These are phyloP conservation scores for Eucalyptus polyanthemos DNA, from an alignment of 345 rosid genomes.

Conservation along the genomic window DNA sequence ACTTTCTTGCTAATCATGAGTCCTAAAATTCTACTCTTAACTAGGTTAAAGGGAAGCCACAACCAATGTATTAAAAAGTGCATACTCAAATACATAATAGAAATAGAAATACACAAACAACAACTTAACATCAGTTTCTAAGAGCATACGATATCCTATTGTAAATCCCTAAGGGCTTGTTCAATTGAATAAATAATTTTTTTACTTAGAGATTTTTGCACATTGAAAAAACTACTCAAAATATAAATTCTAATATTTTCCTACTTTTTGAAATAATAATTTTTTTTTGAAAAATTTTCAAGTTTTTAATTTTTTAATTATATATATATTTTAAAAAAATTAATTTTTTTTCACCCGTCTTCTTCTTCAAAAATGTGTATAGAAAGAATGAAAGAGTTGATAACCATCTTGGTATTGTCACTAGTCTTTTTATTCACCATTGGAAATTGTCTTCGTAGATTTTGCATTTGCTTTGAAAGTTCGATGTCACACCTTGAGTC, in stretches of 20 bases:
- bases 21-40: background rate
- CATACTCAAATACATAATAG: background rate
- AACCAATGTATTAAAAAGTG: background rate
- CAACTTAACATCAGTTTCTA: background rate
- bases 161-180: background rate
- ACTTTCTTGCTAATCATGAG: background rate
- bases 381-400: too few relatives aligned
- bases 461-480: too few relatives aligned
- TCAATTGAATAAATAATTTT: background rate
- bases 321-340: too few relatives aligned
- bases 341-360: too few relatives aligned
- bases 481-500: rapidly evolving
- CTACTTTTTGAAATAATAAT: too few relatives aligned
- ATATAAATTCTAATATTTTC: too few relatives aligned
- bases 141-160: background rate
- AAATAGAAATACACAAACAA: too few relatives aligned
- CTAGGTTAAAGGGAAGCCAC: background rate
- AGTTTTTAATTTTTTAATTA: too few relatives aligned
- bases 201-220: background rate
- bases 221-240: too few relatives aligned
- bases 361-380: too few relatives aligned
- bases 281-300: too few relatives aligned
- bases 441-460: too few relatives aligned
- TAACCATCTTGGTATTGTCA: background rate
- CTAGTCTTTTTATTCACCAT: background rate